Percentiles rank a stretch among this genome's conserved stretches.
Conservation (phyloP, 345 rosid genomes). For the Corymbia maculata region DNA sequence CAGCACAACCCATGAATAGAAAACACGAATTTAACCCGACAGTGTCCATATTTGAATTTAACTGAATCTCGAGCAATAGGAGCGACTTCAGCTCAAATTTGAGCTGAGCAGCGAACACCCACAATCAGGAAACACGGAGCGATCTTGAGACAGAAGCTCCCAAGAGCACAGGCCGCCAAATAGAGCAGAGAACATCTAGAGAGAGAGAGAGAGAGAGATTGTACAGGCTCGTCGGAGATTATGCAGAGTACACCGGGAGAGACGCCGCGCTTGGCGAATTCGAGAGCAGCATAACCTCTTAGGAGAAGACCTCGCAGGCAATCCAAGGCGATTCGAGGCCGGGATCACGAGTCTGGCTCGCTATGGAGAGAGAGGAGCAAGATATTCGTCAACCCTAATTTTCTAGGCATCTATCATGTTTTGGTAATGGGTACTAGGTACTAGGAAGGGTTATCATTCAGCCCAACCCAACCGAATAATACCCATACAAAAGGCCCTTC, state of each 20-base stretch:
- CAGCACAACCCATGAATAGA: neutral
- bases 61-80: neutral
- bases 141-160: neutral
- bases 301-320: too few relatives aligned
- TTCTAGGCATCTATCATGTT: too few relatives aligned
- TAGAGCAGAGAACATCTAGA: neutral
- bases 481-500: too few relatives aligned
- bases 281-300: constrained; percentile 84
- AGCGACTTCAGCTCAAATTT: neutral
- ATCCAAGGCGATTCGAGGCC: too few relatives aligned
- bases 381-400: too few relatives aligned
- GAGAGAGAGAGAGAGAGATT: constrained; percentile 6
- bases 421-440: too few relatives aligned
- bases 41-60: neutral
- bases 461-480: too few relatives aligned
- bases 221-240: constrained; percentile 83
- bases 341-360: too few relatives aligned
- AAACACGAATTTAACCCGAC: too few relatives aligned
- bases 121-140: neutral
- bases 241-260: constrained; percentile 85
- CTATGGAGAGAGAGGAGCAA: too few relatives aligned
- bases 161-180: neutral
- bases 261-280: constrained; percentile 72
- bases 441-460: too few relatives aligned
- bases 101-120: neutral